These are phyloP conservation scores for Davidsoniella virescens DNA, from an alignment of 2,329 filamentous ascomycete genomes.

Conservation along the genomic window DNA sequence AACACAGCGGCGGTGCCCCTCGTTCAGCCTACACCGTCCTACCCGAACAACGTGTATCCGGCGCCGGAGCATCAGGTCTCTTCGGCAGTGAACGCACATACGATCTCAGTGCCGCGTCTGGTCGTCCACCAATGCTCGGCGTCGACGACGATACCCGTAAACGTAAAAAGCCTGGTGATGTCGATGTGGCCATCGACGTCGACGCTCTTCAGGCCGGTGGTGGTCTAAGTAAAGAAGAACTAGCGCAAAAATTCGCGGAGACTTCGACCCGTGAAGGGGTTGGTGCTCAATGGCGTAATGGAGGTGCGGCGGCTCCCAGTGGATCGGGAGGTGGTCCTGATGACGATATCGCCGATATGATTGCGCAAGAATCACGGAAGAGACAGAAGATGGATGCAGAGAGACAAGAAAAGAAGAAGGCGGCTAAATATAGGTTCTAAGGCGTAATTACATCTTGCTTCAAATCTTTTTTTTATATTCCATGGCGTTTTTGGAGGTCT, in stretches of 20 bases:
- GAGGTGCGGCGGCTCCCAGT: too few species aligned
- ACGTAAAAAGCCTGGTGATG: conserved; percentile 89
- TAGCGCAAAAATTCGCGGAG: conserved; percentile 66
- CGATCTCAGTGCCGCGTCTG: conserved; percentile 48
- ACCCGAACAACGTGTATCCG: conserved; percentile 38
- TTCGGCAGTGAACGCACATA: conserved; percentile 92
- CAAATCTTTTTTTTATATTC: too few species aligned
- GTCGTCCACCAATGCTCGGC: conserved; percentile 47
- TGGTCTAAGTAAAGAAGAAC: conserved; percentile 68
- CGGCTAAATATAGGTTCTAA: conserved; percentile 35
- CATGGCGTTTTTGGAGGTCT: too few species aligned
- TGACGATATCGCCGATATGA: conserved; percentile 90
- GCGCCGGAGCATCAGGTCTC: conserved; percentile 50
- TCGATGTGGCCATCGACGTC: conserved; percentile 82
- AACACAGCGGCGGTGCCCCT: conserved; percentile 45
- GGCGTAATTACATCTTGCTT: background rate
- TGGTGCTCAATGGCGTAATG: conserved; percentile 42
- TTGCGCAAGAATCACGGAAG: conserved; percentile 83
- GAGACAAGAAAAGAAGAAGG: conserved; percentile 48
- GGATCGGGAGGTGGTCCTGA: background rate
- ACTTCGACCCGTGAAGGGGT: conserved; percentile 47
- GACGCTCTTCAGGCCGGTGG: conserved; percentile 62
- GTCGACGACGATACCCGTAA: conserved; percentile 63
- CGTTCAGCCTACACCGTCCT: conserved; percentile 79
- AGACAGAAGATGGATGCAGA: conserved; percentile 78